Evolutionary conservation across 805 yeast species (phyloP).

Genomic region (Blastobotrys chiropterorum): DNA sequence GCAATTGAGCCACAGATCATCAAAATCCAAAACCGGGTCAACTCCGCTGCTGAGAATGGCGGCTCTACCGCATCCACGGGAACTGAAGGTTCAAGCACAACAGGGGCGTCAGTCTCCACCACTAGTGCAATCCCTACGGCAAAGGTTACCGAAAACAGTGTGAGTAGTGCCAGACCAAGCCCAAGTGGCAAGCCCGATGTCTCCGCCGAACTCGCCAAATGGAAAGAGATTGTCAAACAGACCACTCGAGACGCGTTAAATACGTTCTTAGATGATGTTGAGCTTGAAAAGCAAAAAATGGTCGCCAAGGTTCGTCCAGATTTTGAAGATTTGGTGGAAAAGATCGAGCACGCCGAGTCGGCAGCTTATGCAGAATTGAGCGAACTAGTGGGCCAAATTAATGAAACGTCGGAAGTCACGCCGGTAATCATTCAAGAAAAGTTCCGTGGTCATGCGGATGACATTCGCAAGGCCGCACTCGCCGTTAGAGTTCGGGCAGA

Average conservation of each 20-base stretch:
- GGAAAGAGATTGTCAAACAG: conserved; percentile 22
- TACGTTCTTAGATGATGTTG: conserved; percentile 22
- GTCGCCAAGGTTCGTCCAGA: conserved; percentile 15
- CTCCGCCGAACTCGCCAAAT: conserved; percentile 13
- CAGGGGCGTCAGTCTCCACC: not conserved
- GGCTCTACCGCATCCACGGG: not conserved
- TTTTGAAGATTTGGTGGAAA: conserved; percentile 21
- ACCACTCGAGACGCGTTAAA: conserved; percentile 21
- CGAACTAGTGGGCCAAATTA: conserved; percentile 12
- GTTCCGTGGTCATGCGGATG: conserved; percentile 20
- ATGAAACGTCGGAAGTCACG: conserved; percentile 13
- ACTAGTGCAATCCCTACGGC: no score
- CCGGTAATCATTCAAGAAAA: conserved; percentile 15
- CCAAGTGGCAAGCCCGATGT: no score
- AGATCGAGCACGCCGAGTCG: conserved; percentile 12
- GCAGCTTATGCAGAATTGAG: conserved; percentile 11
- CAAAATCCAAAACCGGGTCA: conserved; percentile 21
- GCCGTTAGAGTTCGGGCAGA: conserved; percentile 20
- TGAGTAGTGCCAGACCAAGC: no score
- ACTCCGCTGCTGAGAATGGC: not conserved
- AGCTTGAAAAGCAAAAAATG: conserved; percentile 16
- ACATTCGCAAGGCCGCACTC: conserved; percentile 20
- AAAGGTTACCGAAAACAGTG: no score
- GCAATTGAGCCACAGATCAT: conserved; percentile 23
- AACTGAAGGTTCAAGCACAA: not conserved